Evolutionary conservation across 2,329 filamentous ascomycete species (phyloP).

Genomic region (Calonectria pseudoturangicola): DNA sequence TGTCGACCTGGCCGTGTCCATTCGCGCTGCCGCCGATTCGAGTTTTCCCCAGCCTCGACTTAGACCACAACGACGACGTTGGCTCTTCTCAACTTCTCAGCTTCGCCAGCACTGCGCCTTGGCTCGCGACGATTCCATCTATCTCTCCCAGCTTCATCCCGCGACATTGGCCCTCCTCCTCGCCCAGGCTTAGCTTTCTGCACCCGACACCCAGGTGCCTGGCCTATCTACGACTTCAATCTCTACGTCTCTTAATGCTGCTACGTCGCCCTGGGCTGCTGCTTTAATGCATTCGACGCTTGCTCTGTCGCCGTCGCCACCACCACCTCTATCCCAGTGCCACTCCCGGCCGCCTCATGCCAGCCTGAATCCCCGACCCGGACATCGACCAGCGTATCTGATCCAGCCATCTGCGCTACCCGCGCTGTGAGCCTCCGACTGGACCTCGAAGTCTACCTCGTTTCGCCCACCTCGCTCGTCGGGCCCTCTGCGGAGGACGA

Average conservation of each 20-base stretch:
- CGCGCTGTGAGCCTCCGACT: constrained; percentile 35
- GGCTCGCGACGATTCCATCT: constrained; percentile 26
- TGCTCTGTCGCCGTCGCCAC: constrained; percentile 40
- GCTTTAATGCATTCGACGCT: constrained; percentile 54
- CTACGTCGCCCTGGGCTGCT: constrained; percentile 33
- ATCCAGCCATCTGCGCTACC: constrained; percentile 38
- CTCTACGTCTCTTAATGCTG: constrained; percentile 34
- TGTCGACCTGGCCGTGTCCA: constrained; percentile 1
- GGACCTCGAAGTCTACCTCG: constrained; percentile 39
- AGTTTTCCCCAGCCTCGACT: neutral
- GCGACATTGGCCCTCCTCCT: constrained; percentile 12
- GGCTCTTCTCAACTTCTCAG: neutral
- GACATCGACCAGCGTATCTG: constrained; percentile 39
- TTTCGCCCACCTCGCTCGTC: constrained; percentile 68
- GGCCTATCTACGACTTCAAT: constrained; percentile 23
- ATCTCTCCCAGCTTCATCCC: constrained; percentile 12
- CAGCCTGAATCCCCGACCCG: constrained; percentile 44
- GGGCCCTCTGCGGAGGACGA: constrained; percentile 76
- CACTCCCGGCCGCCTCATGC: constrained; percentile 51
- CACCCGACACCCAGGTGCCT: constrained; percentile 23
- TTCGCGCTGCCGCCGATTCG: neutral
- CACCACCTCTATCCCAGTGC: constrained; percentile 45
- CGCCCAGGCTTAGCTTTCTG: neutral
- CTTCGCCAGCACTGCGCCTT: neutral
- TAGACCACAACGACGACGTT: neutral